Percentiles rank a stretch among this genome's conserved stretches.
Conservation (phyloP, 2,329 filamentous ascomycete genomes). For the Amesomyces nigricolor region DNA sequence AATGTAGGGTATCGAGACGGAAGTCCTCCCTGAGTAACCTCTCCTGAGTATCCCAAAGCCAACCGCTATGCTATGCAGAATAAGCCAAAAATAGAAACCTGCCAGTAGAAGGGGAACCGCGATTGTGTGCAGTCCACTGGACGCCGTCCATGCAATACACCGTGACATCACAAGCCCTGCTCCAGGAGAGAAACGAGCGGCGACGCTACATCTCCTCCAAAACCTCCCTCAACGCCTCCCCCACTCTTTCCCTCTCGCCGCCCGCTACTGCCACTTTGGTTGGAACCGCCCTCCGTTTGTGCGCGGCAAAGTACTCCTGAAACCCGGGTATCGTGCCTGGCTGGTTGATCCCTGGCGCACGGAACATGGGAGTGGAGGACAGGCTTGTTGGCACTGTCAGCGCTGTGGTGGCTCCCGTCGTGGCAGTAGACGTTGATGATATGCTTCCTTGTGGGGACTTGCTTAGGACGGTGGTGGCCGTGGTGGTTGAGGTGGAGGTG, state of each 20-base stretch:
- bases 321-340: conserved; percentile 69
- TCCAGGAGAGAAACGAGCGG: not conserved
- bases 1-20: too few relatives aligned
- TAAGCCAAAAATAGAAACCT: not conserved
- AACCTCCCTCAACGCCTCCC: conserved; percentile 55
- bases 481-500: not conserved
- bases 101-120: too few relatives aligned
- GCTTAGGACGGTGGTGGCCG: not conserved
- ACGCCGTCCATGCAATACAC: not conserved
- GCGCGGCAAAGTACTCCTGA: conserved; percentile 48
- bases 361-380: conserved; percentile 22
- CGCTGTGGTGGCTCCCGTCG: not conserved
- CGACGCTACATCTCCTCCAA: conserved; percentile 36
- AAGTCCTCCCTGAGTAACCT: too few relatives aligned
- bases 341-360: conserved; percentile 73
- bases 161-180: too few relatives aligned
- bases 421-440: conserved; percentile 24
- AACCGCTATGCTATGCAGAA: too few relatives aligned
- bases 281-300: conserved; percentile 47
- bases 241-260: conserved; percentile 47
- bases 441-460: conserved; percentile 20
- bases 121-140: not conserved
- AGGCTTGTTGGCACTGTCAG: conserved; percentile 23
- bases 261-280: conserved; percentile 52
- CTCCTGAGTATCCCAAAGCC: too few relatives aligned